phyloP scores from a whole-genome alignment of 768 basidiomycete genomes.

The Cystobasidium ongulense region DNA sequence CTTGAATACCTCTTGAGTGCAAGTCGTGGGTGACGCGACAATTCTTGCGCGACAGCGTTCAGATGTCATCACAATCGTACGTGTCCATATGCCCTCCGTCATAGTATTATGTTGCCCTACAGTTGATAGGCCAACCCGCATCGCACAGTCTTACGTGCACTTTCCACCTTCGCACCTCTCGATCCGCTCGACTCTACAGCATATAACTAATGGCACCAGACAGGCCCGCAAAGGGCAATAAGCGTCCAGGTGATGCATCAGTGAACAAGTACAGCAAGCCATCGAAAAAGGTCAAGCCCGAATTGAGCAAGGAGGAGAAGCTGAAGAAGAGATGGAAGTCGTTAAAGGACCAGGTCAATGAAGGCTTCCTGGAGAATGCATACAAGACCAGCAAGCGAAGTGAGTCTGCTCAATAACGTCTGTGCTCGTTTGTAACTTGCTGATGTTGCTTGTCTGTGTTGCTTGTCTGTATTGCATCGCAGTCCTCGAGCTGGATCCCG shows the following conservation, averaged over 20 bases:
- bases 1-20: too few species aligned
- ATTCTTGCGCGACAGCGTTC: too few species aligned
- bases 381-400: slow-evolving; percentile 46
- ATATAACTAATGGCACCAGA: neutral
- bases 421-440: neutral
- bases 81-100: too few species aligned
- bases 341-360: slow-evolving; percentile 46
- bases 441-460: neutral
- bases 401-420: slow-evolving; percentile 36
- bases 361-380: slow-evolving; percentile 43
- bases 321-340: slow-evolving; percentile 29
- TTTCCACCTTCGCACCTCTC: neutral
- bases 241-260: neutral
- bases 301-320: slow-evolving; percentile 3
- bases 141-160: too few species aligned
- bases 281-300: slow-evolving; percentile 20
- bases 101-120: too few species aligned
- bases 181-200: neutral
- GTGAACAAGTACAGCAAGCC: slow-evolving; percentile 26
- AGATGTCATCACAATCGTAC: too few species aligned
- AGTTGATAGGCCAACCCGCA: too few species aligned
- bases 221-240: slow-evolving; percentile 2
- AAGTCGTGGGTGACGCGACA: too few species aligned
- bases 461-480: neutral
- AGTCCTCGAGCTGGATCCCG: slow-evolving; percentile 46